Conservation (phyloP, 2,329 filamentous ascomycete species). For the Penicillium sp. region DNA sequence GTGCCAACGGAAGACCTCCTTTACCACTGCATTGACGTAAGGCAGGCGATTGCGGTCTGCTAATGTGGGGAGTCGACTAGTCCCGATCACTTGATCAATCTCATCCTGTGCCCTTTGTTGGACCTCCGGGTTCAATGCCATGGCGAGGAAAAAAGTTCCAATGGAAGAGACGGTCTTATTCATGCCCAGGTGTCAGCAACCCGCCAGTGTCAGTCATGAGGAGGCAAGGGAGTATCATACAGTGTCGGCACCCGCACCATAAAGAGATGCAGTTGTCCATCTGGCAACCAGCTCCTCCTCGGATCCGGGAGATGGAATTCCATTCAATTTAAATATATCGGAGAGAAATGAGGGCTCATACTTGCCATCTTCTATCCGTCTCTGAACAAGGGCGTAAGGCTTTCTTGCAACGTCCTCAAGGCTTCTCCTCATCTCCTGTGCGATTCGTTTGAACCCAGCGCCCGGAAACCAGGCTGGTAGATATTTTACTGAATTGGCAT, state of each 20-base stretch:
- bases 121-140: conserved; percentile 50
- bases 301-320: conserved; percentile 15
- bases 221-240: conserved; percentile 15
- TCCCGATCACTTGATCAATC: conserved; percentile 27
- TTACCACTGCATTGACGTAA: conserved; percentile 34
- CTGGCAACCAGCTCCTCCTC: conserved; percentile 32
- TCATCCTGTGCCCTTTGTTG: conserved; percentile 49
- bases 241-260: conserved; percentile 45
- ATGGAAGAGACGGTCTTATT: conserved; percentile 42
- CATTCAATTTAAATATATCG: conserved; percentile 11
- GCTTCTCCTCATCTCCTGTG: conserved; percentile 24
- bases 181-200: not conserved
- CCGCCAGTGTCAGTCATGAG: not conserved
- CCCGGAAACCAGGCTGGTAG: conserved; percentile 50
- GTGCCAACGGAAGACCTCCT: conserved; percentile 35
- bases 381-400: conserved; percentile 43
- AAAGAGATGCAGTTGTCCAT: conserved; percentile 41
- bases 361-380: conserved; percentile 36
- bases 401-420: not conserved
- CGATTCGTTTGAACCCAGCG: conserved; percentile 44
- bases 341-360: conserved; percentile 44
- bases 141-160: conserved; percentile 48
- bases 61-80: not conserved
- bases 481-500: conserved; percentile 23
- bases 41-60: conserved; percentile 37